Percentiles rank a stretch among this genome's conserved stretches.
phyloP scores from a whole-genome alignment of 1,284 basidiomycete species.

The Leccinum fallax region DNA sequence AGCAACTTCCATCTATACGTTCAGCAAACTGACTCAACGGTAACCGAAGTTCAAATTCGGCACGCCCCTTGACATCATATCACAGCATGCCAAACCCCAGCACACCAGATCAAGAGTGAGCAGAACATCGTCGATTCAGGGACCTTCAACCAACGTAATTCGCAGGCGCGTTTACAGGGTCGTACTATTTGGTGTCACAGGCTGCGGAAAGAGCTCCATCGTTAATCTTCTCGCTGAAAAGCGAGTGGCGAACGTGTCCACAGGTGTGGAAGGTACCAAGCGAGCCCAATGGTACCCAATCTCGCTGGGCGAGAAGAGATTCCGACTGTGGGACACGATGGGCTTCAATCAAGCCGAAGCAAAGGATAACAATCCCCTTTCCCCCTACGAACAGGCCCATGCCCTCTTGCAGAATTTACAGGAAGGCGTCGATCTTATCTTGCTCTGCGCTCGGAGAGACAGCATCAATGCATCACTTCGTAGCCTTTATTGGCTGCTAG shows the following conservation, averaged over 20 bases:
- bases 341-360: constrained; percentile 29
- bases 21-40: background rate
- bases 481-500: constrained; percentile 30
- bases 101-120: background rate
- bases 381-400: constrained; percentile 32
- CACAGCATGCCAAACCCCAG: background rate
- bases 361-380: constrained; percentile 17
- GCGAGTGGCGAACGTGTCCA: constrained; percentile 24
- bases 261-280: constrained; percentile 25
- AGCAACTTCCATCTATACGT: background rate
- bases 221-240: constrained; percentile 29
- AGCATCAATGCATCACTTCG: constrained; percentile 28
- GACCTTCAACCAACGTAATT: background rate
- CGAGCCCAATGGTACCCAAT: constrained; percentile 30
- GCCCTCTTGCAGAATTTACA: constrained; percentile 24
- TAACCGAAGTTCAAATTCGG: background rate
- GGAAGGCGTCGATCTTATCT: constrained; percentile 27
- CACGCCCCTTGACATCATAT: background rate
- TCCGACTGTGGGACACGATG: constrained; percentile 37
- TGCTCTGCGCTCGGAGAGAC: constrained; percentile 30
- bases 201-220: constrained; percentile 33
- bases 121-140: background rate
- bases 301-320: constrained; percentile 16
- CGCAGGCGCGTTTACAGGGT: background rate
- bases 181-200: constrained; percentile 28